These are phyloP conservation scores for Cladosporium sp. DNA, from an alignment of 2,329 filamentous ascomycete species.

Conservation along the genomic window DNA sequence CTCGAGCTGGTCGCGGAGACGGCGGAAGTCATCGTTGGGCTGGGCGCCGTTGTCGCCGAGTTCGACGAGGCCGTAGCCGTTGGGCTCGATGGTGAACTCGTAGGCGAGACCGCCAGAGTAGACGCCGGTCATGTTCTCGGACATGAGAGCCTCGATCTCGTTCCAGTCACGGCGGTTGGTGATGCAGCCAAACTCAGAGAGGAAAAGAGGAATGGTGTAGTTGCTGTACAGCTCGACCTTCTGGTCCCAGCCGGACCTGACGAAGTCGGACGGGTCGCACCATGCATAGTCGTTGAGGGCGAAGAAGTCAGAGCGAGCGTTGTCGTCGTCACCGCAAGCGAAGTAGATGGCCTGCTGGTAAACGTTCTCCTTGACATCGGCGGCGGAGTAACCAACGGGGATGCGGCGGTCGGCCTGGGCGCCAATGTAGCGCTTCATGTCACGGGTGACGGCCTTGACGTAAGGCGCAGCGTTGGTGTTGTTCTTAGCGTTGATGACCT, in stretches of 20 bases:
- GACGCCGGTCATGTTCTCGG: constrained; percentile 72
- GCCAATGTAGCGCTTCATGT: constrained; percentile 76
- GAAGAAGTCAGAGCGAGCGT: constrained; percentile 76
- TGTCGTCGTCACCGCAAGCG: constrained; percentile 82
- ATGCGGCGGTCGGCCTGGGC: constrained; percentile 64
- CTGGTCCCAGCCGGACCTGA: constrained; percentile 71
- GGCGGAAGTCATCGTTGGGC: constrained; percentile 60
- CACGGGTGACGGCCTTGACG: constrained; percentile 66
- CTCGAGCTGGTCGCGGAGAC: constrained; percentile 49
- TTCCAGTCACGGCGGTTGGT: constrained; percentile 75
- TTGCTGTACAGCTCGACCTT: constrained; percentile 85
- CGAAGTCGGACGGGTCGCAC: constrained; percentile 68
- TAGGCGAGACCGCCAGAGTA: constrained; percentile 96
- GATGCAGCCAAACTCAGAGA: constrained; percentile 90
- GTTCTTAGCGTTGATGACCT: constrained; percentile 62
- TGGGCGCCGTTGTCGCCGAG: constrained; percentile 53
- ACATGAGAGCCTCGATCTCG: constrained; percentile 78
- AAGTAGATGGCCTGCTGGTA: constrained; percentile 84
- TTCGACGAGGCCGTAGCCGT: constrained; percentile 74
- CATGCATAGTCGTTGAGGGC: constrained; percentile 87
- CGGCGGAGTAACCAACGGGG: constrained; percentile 79
- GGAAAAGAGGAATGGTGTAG: constrained; percentile 85
- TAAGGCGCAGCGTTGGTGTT: constrained; percentile 67
- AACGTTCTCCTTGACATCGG: constrained; percentile 80
- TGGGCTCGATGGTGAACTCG: constrained; percentile 80